phyloP scores from a whole-genome alignment of 352 stramenopile genomes.

The Globisporangium mamillatum region DNA sequence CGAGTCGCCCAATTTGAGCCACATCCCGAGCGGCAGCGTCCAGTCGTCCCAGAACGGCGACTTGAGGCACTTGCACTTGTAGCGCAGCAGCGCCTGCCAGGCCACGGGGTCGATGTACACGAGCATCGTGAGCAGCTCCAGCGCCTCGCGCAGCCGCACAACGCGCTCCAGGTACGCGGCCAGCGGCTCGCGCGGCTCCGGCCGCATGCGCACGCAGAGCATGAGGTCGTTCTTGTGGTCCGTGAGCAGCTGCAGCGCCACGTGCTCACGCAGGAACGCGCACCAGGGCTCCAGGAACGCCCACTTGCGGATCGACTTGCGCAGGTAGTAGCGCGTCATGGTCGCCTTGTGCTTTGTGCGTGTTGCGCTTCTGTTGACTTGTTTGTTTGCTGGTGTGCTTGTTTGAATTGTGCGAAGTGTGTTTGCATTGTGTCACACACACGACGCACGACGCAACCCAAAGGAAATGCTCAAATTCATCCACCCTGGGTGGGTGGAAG shows the following conservation, averaged over 20 bases:
- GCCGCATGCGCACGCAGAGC: constrained; percentile 12
- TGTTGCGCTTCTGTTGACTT: too few relatives aligned
- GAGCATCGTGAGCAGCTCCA: constrained; percentile 10
- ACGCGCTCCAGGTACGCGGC: constrained; percentile 2
- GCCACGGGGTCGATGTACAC: constrained; percentile 1
- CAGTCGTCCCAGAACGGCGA: constrained; percentile 10
- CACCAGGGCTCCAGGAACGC: constrained; percentile 4
- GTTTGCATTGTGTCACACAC: too few relatives aligned
- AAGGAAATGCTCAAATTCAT: too few relatives aligned
- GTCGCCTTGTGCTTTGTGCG: too few relatives aligned
- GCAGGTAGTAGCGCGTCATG: too few relatives aligned
- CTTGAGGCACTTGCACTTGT: constrained; percentile 7
- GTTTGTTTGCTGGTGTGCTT: too few relatives aligned
- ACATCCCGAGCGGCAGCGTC: background rate
- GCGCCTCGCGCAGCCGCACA: background rate
- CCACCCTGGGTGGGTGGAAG: too few relatives aligned
- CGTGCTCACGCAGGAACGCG: constrained; percentile 6
- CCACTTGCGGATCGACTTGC: constrained; percentile 12
- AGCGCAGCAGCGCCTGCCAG: constrained; percentile 10
- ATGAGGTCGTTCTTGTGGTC: constrained; percentile 12
- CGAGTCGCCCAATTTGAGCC: constrained; percentile 3
- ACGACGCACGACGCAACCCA: too few relatives aligned
- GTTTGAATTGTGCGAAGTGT: too few relatives aligned
- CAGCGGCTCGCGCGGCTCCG: background rate
- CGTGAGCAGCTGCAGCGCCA: constrained; percentile 1